These are phyloP conservation scores for Hemisphaericaspora lyxosophila DNA, from an alignment of 1,139 yeast species.

Conservation along the genomic window DNA sequence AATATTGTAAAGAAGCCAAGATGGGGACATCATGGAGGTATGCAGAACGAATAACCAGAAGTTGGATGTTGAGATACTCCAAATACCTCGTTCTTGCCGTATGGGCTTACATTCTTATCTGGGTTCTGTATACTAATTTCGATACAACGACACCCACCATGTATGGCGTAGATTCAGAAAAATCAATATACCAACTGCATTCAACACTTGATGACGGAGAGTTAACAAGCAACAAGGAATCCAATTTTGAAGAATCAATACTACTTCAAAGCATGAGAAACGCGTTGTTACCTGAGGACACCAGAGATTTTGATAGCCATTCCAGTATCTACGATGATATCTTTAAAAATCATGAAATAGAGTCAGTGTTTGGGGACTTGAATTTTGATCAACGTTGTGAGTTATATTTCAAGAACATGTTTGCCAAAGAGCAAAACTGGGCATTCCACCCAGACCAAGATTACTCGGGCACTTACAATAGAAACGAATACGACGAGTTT, in stretches of 20 bases:
- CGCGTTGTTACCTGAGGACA: not conserved
- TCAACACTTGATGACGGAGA: too few relatives aligned
- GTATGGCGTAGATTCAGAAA: too few relatives aligned
- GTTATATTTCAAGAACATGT: slow-evolving; percentile 30
- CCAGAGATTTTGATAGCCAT: slow-evolving; percentile 6
- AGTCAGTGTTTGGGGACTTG: slow-evolving; percentile 17
- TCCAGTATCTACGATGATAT: slow-evolving; percentile 15
- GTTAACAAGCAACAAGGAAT: too few relatives aligned
- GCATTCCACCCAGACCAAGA: slow-evolving; percentile 24
- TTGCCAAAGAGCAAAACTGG: slow-evolving; percentile 28
- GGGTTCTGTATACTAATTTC: not conserved
- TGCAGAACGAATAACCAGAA: too few relatives aligned
- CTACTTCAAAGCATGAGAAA: too few relatives aligned
- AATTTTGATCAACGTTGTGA: slow-evolving; percentile 28
- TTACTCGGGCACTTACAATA: not conserved
- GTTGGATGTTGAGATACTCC: too few relatives aligned
- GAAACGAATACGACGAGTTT: slow-evolving; percentile 3
- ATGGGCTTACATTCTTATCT: not conserved
- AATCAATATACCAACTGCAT: too few relatives aligned
- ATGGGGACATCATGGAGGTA: too few relatives aligned
- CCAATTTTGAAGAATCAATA: not conserved
- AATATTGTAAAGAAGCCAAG: too few relatives aligned
- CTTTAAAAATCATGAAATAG: slow-evolving; percentile 13
- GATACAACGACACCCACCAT: too few relatives aligned
- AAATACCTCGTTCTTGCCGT: too few relatives aligned